phyloP scores from a whole-genome alignment of 306 rosid species.

The Sicyos baderoa region DNA sequence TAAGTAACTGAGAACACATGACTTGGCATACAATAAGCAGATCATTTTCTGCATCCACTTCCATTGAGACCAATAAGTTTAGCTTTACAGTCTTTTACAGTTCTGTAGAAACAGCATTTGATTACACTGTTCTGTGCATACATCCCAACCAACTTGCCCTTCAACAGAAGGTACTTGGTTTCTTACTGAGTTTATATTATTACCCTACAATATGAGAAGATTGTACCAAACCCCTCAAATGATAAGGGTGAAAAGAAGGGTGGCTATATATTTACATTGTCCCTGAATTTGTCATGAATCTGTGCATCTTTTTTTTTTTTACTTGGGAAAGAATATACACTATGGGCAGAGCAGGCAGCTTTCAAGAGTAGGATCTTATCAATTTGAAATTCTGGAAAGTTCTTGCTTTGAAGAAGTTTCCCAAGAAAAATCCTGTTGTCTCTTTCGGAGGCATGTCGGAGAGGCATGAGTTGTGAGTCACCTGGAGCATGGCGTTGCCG shows the following conservation, averaged over 20 bases:
- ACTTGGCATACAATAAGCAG: neutral
- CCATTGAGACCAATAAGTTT: neutral
- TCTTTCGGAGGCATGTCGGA: slow-evolving; percentile 41
- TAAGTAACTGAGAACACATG: neutral
- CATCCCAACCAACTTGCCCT: slow-evolving; percentile 7
- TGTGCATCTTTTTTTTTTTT: slow-evolving; percentile 21
- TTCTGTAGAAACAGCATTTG: slow-evolving; percentile 21
- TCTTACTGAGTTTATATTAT: slow-evolving; percentile 28
- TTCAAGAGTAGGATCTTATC: slow-evolving; percentile 65
- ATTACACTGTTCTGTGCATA: neutral
- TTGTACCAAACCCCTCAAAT: slow-evolving; percentile 7
- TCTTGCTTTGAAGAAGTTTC: slow-evolving; percentile 64
- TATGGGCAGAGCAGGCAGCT: slow-evolving; percentile 18
- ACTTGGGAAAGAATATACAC: slow-evolving; percentile 25
- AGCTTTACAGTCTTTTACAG: slow-evolving; percentile 20
- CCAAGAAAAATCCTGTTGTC: slow-evolving; percentile 56
- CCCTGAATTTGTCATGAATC: slow-evolving; percentile 1
- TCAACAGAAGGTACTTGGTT: slow-evolving; percentile 10
- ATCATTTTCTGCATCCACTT: slow-evolving; percentile 2
- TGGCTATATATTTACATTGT: slow-evolving; percentile 20
- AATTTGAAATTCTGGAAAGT: slow-evolving; percentile 57
- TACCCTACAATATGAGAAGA: slow-evolving; percentile 18
- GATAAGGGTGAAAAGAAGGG: neutral
- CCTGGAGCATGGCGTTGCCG: slow-evolving; percentile 51
- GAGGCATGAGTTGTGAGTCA: slow-evolving; percentile 44